Evolutionary conservation across 23 red algal species (phyloP).

Genomic region (Gracilaria caudata): DNA sequence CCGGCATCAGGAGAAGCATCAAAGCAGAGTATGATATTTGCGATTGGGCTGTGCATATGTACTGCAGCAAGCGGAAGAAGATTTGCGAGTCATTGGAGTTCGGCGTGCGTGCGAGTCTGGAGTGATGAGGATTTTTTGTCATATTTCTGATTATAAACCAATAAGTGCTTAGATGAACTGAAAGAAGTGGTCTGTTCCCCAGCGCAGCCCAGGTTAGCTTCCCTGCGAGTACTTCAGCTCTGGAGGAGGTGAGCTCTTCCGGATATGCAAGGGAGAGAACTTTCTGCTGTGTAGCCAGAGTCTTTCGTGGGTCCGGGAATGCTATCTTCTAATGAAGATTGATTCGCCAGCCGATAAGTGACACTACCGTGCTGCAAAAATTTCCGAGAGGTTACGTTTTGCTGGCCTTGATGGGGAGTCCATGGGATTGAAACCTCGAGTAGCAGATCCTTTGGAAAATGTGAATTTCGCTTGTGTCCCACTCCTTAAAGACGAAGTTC

Average conservation of each 20-base stretch:
- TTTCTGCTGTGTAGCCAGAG: neutral
- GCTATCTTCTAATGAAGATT: neutral
- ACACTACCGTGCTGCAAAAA: neutral
- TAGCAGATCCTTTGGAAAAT: neutral
- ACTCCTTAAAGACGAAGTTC: neutral
- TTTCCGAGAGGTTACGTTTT: neutral
- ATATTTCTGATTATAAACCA: neutral
- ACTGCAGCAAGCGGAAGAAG: neutral
- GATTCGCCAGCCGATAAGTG: neutral
- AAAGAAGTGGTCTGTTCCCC: neutral
- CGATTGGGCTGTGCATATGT: neutral
- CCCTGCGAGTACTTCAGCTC: neutral
- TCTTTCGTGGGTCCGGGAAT: neutral
- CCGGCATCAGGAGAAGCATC: slow-evolving; percentile 1
- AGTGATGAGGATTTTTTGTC: neutral
- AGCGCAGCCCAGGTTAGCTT: neutral
- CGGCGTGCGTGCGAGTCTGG: neutral
- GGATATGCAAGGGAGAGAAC: neutral
- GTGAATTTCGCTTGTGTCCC: neutral
- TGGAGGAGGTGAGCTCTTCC: neutral
- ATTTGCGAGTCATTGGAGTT: neutral
- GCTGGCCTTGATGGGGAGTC: slow-evolving; percentile 5
- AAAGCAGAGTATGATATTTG: neutral
- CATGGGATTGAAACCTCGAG: neutral
- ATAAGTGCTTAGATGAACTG: neutral